Percentiles rank a stretch among this genome's conserved stretches.
These are phyloP conservation scores for Fusarium fracticaudum DNA, from an alignment of 2,329 filamentous ascomycete species.

Conservation along the genomic window DNA sequence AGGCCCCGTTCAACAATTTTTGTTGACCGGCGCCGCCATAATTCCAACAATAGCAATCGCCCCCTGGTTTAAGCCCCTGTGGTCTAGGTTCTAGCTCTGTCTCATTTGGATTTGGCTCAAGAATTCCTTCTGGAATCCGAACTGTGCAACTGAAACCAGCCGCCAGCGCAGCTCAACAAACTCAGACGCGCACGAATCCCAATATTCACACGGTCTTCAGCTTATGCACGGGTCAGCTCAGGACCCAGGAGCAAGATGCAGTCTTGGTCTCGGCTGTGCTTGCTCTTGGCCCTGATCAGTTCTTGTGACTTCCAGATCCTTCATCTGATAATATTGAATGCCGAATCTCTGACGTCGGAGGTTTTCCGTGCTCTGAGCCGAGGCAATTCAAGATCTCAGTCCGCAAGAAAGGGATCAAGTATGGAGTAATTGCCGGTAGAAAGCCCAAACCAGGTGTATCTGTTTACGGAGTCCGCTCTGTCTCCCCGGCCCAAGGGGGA, in stretches of 20 bases:
- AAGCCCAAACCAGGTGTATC: conserved; percentile 13
- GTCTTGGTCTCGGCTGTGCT: background rate
- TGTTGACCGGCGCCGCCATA: conserved; percentile 6
- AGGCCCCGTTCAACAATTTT: conserved; percentile 37
- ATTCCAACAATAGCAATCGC: conserved; percentile 38
- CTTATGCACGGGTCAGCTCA: conserved; percentile 17
- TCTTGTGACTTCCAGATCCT: conserved; percentile 24
- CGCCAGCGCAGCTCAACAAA: conserved; percentile 29
- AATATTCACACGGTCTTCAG: conserved; percentile 17
- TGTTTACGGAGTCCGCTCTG: conserved; percentile 18
- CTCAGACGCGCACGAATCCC: conserved; percentile 19
- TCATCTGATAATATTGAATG: conserved; percentile 5
- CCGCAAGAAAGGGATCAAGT: conserved; percentile 22
- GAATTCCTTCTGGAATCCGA: conserved; percentile 14
- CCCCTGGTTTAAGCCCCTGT: background rate
- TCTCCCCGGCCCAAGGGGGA: conserved; percentile 40
- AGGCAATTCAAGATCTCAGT: conserved; percentile 27
- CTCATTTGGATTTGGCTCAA: background rate
- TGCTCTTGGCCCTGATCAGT: conserved; percentile 4
- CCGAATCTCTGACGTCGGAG: conserved; percentile 19
- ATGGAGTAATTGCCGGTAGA: conserved; percentile 6
- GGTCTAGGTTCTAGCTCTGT: background rate
- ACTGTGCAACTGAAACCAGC: conserved; percentile 8
- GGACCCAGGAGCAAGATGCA: conserved; percentile 1
- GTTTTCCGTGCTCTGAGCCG: conserved; percentile 29